Evolutionary conservation across 2,329 filamentous ascomycete genomes (phyloP).

Genomic region (Microdochium trichocladiopsis): DNA sequence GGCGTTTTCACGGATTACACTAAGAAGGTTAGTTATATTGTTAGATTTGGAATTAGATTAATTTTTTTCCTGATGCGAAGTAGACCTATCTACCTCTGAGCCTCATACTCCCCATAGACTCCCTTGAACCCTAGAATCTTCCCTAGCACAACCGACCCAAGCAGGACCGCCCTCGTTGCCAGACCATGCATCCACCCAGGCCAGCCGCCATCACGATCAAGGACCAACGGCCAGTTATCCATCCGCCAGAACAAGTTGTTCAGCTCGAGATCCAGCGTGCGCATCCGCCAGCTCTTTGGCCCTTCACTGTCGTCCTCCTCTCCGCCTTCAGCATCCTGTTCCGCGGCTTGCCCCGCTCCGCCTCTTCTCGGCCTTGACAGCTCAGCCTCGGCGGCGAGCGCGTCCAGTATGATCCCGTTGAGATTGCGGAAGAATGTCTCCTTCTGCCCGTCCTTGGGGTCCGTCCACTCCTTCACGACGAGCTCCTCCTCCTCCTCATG

Average conservation of each 20-base stretch:
- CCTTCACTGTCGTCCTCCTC: background rate
- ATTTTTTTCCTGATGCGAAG: no score
- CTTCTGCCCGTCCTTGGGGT: conserved; percentile 35
- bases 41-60: no score
- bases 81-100: no score
- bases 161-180: conserved; percentile 10
- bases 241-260: conserved; percentile 13
- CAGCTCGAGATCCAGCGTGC: conserved; percentile 10
- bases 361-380: background rate
- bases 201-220: conserved; percentile 1
- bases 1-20: no score
- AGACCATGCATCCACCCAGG: conserved; percentile 5
- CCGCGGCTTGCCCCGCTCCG: background rate
- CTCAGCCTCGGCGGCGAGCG: background rate
- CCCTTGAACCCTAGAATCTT: conserved; percentile 10
- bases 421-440: conserved; percentile 42
- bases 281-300: conserved; percentile 2
- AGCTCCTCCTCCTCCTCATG: conserved; percentile 25
- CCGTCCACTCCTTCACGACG: conserved; percentile 35
- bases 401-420: conserved; percentile 30
- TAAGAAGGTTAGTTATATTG: no score
- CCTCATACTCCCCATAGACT: conserved; percentile 10
- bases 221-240: conserved; percentile 14
- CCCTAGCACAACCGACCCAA: conserved; percentile 7
- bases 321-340: background rate